Evolutionary conservation across 768 basidiomycete genomes (phyloP).

Genomic region (Trametes maxima): DNA sequence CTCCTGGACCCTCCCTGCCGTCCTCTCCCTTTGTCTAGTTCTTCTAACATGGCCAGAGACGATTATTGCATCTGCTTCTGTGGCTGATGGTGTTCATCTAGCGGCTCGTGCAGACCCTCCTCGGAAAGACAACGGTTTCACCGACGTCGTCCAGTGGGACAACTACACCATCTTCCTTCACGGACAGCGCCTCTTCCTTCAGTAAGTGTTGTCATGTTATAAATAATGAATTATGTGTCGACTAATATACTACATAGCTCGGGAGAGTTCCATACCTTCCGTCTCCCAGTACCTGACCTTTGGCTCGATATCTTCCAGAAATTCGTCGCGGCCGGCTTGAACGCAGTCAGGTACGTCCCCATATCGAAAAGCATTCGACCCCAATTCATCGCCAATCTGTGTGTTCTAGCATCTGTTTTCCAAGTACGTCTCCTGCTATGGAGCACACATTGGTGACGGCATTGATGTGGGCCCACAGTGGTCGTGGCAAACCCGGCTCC

Average conservation of each 20-base stretch:
- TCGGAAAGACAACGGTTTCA: conserved; percentile 32
- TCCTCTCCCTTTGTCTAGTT: conserved; percentile 18
- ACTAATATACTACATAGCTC: conserved; percentile 47
- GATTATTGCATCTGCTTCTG: neutral
- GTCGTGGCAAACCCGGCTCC: conserved; percentile 74
- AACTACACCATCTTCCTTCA: conserved; percentile 71
- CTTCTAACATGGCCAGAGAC: conserved; percentile 22
- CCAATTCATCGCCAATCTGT: too few relatives aligned
- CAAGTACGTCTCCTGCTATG: conserved; percentile 43
- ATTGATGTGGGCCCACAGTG: conserved; percentile 31
- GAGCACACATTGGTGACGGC: neutral
- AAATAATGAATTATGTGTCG: neutral
- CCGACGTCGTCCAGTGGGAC: conserved; percentile 55
- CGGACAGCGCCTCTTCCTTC: conserved; percentile 70
- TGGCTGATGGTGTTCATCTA: neutral
- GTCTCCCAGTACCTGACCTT: conserved; percentile 74
- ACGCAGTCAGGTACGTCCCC: conserved; percentile 54
- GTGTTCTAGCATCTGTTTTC: conserved; percentile 57
- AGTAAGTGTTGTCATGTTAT: conserved; percentile 46
- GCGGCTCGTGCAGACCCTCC: conserved; percentile 26
- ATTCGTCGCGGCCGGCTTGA: conserved; percentile 78
- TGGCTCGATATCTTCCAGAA: conserved; percentile 87
- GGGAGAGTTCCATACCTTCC: conserved; percentile 85
- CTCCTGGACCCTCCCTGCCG: conserved; percentile 22
- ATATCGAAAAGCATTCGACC: too few relatives aligned